Evolutionary conservation across 139 green algal species (phyloP), one percentile per base, ranked within the genome.

Genomic region (Trebouxia sp.): DNA sequence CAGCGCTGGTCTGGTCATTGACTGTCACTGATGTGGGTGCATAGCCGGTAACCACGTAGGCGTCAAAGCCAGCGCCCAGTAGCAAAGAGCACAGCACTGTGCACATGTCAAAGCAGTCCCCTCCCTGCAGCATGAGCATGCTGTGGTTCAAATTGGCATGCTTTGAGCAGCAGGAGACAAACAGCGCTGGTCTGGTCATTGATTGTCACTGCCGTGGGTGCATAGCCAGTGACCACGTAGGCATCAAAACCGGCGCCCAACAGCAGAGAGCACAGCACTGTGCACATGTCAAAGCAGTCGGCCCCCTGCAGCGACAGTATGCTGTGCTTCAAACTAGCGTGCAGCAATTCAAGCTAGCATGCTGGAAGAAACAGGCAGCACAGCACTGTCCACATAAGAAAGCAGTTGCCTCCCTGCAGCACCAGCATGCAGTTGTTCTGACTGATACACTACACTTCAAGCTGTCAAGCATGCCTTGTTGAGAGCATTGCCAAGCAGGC

Each of bases 241-340:
- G 94, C 94, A 79, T 96, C 90, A 84, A 93, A 97, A 9, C 94
- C 93, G 22, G 82, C 87, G 0, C 90, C 90, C 53, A 95, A 70
- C 42, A 97, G 87, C 78, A 97, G 80, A 1, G 87, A 94, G 58
- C 81, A 85, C 70, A 95, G 87, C 78, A 94, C 78, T 11, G 84
- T 83, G 2, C 90, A 83, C 67, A 97, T 84, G 87, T 98, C 94
- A 83, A 97, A 97, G 17, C 66, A 84, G 80, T 97, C 93, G n/a
- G 89, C 93, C 7, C 89, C 87, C 83, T 93, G 90, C 67, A 82
- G 8, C 43, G 6, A 5, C 47, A 14, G 47, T 14, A 1, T 53
- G 47, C 47, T 53, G 3, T 26, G 3, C 3, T 14, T 53, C 14
- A 53, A 53, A 4, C 15, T 53, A 17, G 4, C 20, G 14, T 53